These are phyloP conservation scores for Lyophyllum shimeji DNA, from an alignment of 768 basidiomycete species.

Conservation along the genomic window DNA sequence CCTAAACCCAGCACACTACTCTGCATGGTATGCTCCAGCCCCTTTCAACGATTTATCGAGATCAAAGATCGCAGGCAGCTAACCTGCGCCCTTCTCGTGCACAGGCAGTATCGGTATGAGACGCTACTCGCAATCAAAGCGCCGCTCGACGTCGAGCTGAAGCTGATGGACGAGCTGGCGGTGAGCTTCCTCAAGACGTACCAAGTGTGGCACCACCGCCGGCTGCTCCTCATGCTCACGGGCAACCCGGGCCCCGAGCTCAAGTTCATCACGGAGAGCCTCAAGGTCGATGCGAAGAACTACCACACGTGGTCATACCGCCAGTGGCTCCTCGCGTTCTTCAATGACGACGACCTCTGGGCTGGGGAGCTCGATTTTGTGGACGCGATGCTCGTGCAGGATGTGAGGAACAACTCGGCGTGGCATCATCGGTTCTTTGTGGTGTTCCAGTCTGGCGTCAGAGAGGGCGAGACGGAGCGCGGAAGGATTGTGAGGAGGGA, in stretches of 20 bases:
- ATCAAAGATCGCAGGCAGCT: background rate
- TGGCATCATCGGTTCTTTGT: slow-evolving; percentile 97
- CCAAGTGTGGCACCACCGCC: slow-evolving; percentile 96
- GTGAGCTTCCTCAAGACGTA: slow-evolving; percentile 88
- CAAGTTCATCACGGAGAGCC: slow-evolving; percentile 69
- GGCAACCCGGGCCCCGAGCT: slow-evolving; percentile 67
- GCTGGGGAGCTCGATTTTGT: slow-evolving; percentile 71
- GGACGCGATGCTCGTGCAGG: slow-evolving; percentile 65
- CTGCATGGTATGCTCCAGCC: slow-evolving; percentile 73
- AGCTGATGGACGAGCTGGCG: slow-evolving; percentile 86
- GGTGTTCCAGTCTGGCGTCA: slow-evolving; percentile 66
- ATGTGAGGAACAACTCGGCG: slow-evolving; percentile 94
- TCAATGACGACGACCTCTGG: slow-evolving; percentile 76
- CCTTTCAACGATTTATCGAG: background rate
- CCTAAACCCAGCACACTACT: slow-evolving; percentile 94
- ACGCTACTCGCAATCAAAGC: slow-evolving; percentile 70
- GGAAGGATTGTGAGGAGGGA: slow-evolving; percentile 66
- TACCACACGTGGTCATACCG: slow-evolving; percentile 99
- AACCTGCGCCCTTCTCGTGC: background rate
- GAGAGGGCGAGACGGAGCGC: slow-evolving; percentile 61
- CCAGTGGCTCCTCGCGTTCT: slow-evolving; percentile 90
- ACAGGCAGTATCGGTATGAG: slow-evolving; percentile 93
- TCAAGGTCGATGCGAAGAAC: slow-evolving; percentile 87
- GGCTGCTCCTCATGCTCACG: slow-evolving; percentile 64
- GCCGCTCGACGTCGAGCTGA: slow-evolving; percentile 75